Conservation (phyloP, 306 rosid genomes). For the Pyrus communis region DNA sequence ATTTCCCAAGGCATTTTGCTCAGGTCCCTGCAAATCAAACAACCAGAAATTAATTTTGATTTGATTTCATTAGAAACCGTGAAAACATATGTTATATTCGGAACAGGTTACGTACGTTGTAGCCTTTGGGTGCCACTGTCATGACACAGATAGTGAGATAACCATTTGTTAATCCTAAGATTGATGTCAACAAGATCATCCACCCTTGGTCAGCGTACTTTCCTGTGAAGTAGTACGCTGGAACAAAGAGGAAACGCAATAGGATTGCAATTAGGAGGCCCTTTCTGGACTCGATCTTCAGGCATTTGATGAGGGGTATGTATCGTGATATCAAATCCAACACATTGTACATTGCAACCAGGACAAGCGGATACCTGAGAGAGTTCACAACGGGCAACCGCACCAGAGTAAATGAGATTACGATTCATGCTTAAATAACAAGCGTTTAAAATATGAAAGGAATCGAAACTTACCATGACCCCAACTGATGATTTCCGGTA, state of each 20-base stretch:
- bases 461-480: constrained; percentile 48
- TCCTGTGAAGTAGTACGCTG: constrained; percentile 76
- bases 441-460: neutral
- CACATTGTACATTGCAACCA: constrained; percentile 56
- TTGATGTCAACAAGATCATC: constrained; percentile 64
- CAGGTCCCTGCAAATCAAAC: constrained; percentile 60
- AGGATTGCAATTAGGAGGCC: constrained; percentile 36
- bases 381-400: neutral
- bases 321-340: constrained; percentile 60
- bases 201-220: constrained; percentile 80
- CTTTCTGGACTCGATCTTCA: constrained; percentile 69
- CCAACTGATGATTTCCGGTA: constrained; percentile 70
- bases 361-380: constrained; percentile 66
- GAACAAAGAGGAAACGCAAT: constrained; percentile 51
- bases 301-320: constrained; percentile 47
- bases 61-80: neutral
- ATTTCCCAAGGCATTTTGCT: constrained; percentile 87
- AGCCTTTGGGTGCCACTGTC: constrained; percentile 69
- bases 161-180: constrained; percentile 74
- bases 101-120: constrained; percentile 35
- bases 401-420: neutral
- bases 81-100: neutral
- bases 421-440: neutral
- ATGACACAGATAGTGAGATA: constrained; percentile 74
- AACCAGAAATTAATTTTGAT: neutral